Evolutionary conservation across 805 yeast genomes (phyloP), one percentile per base, ranked within the genome.

Genomic region (Ogataea siamensis): DNA sequence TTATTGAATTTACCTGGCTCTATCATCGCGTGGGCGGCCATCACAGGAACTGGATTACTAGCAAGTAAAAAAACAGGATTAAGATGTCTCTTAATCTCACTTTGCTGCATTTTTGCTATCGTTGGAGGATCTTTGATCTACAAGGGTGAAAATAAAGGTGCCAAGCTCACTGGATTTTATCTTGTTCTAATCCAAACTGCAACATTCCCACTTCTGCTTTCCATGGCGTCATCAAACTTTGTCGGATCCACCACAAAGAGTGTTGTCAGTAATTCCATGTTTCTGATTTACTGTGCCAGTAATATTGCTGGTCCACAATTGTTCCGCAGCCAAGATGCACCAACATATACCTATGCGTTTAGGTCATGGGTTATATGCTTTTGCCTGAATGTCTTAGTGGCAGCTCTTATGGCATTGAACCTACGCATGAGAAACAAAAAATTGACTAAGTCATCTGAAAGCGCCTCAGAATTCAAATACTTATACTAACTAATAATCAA

Each of bases 271-370:
- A 78, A 79, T 9, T 57, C 75, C 23, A 69, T 73, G 27, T 67
- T 82, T 60, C 66, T 80, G 37, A 76, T 75, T 8, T 83, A 79
- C 56, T 77, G 85, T 33, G 73, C 76, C 21, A 83, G 86, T 12
- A 77, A 79, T 54, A 64, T 83, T 33, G 74, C 77, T 34, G 88
- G 88, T 5, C 87, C 89, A 4, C 87, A 80, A 55, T 68, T 84
- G 13, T 83, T 83, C 64, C 68, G 67, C 42, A 59, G 70, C 1
- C 52, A 62, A 8, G 76, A 80, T 37, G 77, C 75, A 15, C 87
- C 87, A 12, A 55, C 58, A 15, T 83, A 81, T 54, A 59, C 57
- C 7, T 72, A 75, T 25, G 85, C 82, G 4, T 76, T 76, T 49
- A 63, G 71, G 28, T 67, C 78, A 1, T 68, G 78, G 60, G 69